phyloP scores from a whole-genome alignment of 2,329 filamentous ascomycete species.

The Paecilomyces fulvus region DNA sequence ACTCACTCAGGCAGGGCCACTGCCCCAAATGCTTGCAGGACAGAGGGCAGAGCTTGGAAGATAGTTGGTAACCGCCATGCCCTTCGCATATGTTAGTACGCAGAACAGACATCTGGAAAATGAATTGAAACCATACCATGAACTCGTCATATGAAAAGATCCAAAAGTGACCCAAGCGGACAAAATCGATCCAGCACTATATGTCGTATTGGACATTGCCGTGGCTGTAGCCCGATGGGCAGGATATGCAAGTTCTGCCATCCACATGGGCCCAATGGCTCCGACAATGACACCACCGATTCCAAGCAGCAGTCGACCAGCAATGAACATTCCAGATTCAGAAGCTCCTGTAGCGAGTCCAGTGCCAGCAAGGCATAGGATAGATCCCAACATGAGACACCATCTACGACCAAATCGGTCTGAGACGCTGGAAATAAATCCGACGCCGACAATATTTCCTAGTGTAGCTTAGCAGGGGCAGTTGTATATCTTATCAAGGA shows the following conservation, averaged over 20 bases:
- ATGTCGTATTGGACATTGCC: background rate
- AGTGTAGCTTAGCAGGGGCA: background rate
- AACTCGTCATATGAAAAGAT: background rate
- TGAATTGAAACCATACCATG: background rate
- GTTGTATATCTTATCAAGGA: background rate
- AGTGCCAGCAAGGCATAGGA: background rate
- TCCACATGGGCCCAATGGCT: background rate
- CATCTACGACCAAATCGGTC: background rate
- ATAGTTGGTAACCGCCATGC: background rate
- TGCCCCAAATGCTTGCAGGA: background rate
- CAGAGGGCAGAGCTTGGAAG: background rate
- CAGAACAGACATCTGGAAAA: background rate
- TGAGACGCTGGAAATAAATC: background rate
- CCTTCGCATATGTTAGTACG: background rate
- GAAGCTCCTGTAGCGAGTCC: background rate
- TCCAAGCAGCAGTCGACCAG: background rate
- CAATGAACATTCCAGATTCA: background rate
- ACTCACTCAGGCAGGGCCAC: background rate
- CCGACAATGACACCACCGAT: background rate
- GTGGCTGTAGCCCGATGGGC: background rate
- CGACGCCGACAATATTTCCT: background rate
- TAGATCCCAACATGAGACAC: background rate
- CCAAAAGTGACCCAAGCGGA: background rate
- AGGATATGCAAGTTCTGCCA: conserved; percentile 1
- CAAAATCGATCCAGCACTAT: background rate